Evolutionary conservation across 2,329 filamentous ascomycete species (phyloP), one percentile per base, ranked within the genome.

Genomic region (Didymella glomerata): DNA sequence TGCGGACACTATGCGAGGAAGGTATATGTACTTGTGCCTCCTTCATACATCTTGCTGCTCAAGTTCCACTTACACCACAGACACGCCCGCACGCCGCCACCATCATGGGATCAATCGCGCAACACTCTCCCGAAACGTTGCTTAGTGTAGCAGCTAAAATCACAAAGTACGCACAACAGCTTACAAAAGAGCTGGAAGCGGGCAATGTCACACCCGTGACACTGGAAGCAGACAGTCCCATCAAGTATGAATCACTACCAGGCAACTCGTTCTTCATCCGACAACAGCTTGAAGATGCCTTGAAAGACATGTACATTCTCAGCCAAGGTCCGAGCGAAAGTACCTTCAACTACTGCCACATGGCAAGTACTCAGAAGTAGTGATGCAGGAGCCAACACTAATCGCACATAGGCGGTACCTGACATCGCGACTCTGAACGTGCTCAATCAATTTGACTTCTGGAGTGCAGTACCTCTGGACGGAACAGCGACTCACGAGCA

Each of bases 251-350:
- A 14, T 36, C 32, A 16, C 16, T 36, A 18, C 32, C 32, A n/a
- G 32, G 32, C 2, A 36, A 36, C 32, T 36, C 32, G 32, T 36
- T 83, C 65, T 71, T 81, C 60, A 72, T 74, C 24, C 77, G 79
- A 16, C 81, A 83, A 65, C 63, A 71, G 40, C 75, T 84, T 5
- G 66, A 80, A 11, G 82, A 84, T 65, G 71, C 77, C 3, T 64
- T 83, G 42, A 80, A 74, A 27, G 81, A 84, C 51, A 74, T 84
- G 71, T 79, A 74, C 62, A 80, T 80, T 49, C 66, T 84, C 4
- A 76, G 77, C 7, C 79, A 82, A 50, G 82, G 82, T 0, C 82
- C 82, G 0, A 83, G 80, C 60, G 82, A 84, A 67, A 83, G 81
- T 54, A 76, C 83, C 24, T 83, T 82, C 60, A 74, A 74, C 46